Evolutionary conservation across 1,284 basidiomycete species (phyloP).

Genomic region (Ustilago curta): DNA sequence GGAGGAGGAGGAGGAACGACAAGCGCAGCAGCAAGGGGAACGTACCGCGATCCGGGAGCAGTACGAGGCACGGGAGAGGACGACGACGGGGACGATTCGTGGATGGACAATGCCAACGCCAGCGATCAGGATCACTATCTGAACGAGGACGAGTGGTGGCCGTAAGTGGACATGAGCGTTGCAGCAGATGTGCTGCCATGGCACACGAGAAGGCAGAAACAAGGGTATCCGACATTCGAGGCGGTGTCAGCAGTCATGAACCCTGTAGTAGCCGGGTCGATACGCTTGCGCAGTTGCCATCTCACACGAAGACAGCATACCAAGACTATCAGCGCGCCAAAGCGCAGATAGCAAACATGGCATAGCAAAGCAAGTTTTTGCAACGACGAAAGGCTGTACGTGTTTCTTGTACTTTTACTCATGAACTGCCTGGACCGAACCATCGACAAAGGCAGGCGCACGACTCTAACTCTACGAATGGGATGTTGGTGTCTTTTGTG

Average conservation of each 20-base stretch:
- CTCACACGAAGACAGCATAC: not conserved
- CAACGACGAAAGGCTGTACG: too few species aligned
- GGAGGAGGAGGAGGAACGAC: not conserved
- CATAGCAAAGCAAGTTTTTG: slow-evolving; percentile 3
- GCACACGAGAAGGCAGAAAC: not conserved
- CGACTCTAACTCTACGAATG: not conserved
- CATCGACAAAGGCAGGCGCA: not conserved
- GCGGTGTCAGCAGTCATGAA: not conserved
- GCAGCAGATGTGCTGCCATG: not conserved
- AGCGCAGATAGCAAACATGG: slow-evolving; percentile 1
- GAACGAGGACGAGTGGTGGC: slow-evolving; percentile 51
- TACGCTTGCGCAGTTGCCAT: not conserved
- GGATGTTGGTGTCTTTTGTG: not conserved
- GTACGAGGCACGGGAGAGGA: slow-evolving; percentile 12
- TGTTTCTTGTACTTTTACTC: slow-evolving; percentile 6
- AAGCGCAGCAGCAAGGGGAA: slow-evolving; percentile 7
- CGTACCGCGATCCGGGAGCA: slow-evolving; percentile 9
- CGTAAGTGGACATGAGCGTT: not conserved
- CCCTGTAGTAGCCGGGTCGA: not conserved
- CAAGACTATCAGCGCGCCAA: not conserved
- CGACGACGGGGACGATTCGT: slow-evolving; percentile 30
- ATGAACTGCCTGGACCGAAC: not conserved
- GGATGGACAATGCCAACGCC: slow-evolving; percentile 33
- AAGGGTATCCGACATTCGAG: not conserved
- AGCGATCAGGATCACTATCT: slow-evolving; percentile 40